Conservation (phyloP, 768 basidiomycete genomes). For the Solioccasus polychromus region DNA sequence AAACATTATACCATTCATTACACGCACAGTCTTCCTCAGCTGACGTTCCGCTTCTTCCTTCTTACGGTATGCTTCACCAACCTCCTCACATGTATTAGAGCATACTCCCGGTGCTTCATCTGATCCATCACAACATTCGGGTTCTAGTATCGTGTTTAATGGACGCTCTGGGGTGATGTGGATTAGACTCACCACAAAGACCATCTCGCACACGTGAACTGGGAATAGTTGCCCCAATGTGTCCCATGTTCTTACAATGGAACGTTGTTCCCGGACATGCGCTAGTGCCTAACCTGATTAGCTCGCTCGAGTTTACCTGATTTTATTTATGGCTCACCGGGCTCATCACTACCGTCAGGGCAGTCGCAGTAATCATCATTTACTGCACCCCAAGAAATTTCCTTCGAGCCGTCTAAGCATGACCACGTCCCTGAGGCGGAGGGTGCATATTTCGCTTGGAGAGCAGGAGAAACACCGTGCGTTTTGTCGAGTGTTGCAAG, state of each 20-base stretch:
- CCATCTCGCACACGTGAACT: constrained; percentile 89
- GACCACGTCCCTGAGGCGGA: constrained; percentile 56
- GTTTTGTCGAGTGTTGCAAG: constrained; percentile 47
- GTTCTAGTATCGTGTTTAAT: constrained; percentile 51
- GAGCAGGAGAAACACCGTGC: constrained; percentile 54
- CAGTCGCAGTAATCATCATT: constrained; percentile 98
- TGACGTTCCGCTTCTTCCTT: constrained; percentile 73
- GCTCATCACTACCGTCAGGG: constrained; percentile 92
- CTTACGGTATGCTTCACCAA: constrained; percentile 68
- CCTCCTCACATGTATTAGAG: constrained; percentile 68
- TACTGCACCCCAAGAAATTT: constrained; percentile 75
- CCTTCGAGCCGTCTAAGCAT: constrained; percentile 78
- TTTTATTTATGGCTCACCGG: constrained; percentile 48
- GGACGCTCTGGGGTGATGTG: not conserved
- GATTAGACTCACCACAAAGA: constrained; percentile 74
- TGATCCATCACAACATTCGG: constrained; percentile 93
- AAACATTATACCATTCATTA: not conserved
- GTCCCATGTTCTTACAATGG: constrained; percentile 86
- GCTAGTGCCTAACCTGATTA: constrained; percentile 60
- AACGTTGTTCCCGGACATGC: constrained; percentile 77
- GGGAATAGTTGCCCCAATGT: constrained; percentile 76
- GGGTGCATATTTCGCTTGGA: constrained; percentile 56
- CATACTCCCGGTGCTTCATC: constrained; percentile 87
- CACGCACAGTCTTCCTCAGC: constrained; percentile 71
- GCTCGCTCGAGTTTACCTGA: constrained; percentile 5